These are phyloP conservation scores for Hermanozyma aechmeae DNA, from an alignment of 805 yeast species.

Conservation along the genomic window DNA sequence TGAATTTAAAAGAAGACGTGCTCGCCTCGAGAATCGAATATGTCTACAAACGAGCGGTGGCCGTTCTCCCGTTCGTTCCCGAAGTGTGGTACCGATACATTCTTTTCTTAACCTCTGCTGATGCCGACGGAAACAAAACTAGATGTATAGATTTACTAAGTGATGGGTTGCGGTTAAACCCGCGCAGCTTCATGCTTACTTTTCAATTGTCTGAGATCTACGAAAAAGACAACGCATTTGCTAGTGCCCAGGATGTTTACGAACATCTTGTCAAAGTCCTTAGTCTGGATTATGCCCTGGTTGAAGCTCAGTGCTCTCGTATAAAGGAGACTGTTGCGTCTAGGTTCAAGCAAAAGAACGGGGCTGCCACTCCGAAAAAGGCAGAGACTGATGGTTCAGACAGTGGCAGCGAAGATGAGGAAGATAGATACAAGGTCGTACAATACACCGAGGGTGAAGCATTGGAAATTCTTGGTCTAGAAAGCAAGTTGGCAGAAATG, in stretches of 20 bases:
- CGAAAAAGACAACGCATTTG: conserved; percentile 48
- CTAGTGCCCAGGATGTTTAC: conserved; percentile 42
- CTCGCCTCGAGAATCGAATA: conserved; percentile 51
- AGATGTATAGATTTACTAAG: conserved; percentile 38
- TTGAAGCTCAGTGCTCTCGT: no score
- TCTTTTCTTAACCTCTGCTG: conserved; percentile 22
- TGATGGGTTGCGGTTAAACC: conserved; percentile 55
- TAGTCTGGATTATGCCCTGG: no score
- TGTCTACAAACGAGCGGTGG: conserved; percentile 63
- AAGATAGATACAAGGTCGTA: no score
- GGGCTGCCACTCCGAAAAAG: no score
- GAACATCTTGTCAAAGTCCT: conserved; percentile 41
- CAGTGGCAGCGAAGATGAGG: conserved; percentile 1
- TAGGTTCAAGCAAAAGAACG: no score
- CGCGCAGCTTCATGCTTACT: conserved; percentile 57
- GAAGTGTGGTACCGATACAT: conserved; percentile 68
- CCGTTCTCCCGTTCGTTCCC: conserved; percentile 53
- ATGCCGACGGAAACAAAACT: conserved; percentile 31
- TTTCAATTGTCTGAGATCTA: conserved; percentile 60
- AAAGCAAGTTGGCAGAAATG: conserved; percentile 14
- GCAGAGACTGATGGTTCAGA: conserved; percentile 7
- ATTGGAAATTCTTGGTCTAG: conserved; percentile 11
- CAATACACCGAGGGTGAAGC: conserved; percentile 15
- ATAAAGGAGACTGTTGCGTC: no score
- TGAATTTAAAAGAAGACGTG: conserved; percentile 44